phyloP scores from a whole-genome alignment of 208 protist genomes.

The Balamuthia mandrillaris region DNA sequence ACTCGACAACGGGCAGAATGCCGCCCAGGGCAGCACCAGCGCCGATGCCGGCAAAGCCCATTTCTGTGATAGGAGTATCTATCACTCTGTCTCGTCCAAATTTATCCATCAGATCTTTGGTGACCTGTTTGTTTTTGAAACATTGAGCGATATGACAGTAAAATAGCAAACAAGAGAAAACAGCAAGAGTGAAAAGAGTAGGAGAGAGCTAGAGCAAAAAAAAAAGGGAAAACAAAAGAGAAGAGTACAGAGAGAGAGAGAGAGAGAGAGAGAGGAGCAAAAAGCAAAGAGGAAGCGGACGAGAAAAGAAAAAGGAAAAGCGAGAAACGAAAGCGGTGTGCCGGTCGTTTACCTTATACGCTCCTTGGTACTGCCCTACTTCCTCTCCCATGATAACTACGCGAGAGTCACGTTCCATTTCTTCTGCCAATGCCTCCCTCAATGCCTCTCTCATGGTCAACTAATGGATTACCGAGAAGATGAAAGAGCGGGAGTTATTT shows the following conservation, averaged over 20 bases:
- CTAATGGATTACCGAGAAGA: no score
- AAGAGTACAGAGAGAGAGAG: no score
- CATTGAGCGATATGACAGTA: background rate
- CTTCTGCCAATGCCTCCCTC: slow-evolving; percentile 92
- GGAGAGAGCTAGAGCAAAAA: background rate
- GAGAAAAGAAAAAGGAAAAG: no score
- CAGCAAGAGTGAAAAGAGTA: background rate
- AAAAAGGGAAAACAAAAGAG: background rate
- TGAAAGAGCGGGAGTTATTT: no score
- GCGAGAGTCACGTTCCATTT: slow-evolving; percentile 87
- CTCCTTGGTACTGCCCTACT: slow-evolving; percentile 95
- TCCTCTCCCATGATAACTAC: slow-evolving; percentile 96
- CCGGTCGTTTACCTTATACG: slow-evolving; percentile 97
- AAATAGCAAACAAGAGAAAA: background rate
- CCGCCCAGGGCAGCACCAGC: slow-evolving; percentile 91
- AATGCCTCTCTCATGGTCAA: slow-evolving; percentile 94
- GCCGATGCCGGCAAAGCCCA: slow-evolving; percentile 91
- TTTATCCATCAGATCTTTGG: slow-evolving; percentile 93
- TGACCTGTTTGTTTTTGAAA: slow-evolving; percentile 56
- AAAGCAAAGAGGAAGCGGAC: no score
- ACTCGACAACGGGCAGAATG: slow-evolving; percentile 93
- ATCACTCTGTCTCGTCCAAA: slow-evolving; percentile 90
- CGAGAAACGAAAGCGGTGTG: no score
- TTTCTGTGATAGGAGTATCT: slow-evolving; percentile 97
- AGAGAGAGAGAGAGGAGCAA: no score